Conservation (phyloP, 371 early-diverging fungal genomes). For the Smittium culicis region DNA sequence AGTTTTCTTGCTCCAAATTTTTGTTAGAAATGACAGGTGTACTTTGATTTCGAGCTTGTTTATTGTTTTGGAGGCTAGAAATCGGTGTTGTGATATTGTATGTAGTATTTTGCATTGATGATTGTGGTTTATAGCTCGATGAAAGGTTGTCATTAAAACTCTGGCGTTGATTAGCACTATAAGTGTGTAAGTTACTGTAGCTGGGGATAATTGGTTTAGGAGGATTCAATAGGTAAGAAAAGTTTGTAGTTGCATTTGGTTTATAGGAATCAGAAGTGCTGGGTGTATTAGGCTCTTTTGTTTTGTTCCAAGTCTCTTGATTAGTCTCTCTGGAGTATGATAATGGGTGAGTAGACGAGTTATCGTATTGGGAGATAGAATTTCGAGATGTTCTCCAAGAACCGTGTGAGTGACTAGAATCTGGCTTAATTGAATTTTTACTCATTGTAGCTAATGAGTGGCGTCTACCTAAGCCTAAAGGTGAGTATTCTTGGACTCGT, state of each 20-base stretch:
- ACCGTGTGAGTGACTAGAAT: not conserved
- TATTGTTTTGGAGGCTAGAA: too few relatives aligned
- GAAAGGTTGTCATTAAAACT: too few relatives aligned
- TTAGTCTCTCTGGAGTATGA: not conserved
- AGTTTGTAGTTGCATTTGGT: too few relatives aligned
- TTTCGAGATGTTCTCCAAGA: not conserved
- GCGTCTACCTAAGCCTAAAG: not conserved
- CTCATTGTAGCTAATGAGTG: not conserved
- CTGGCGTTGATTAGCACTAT: too few relatives aligned
- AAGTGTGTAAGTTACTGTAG: too few relatives aligned
- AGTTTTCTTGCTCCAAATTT: not conserved
- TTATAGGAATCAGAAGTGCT: too few relatives aligned
- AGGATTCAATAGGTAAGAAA: too few relatives aligned
- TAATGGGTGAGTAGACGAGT: not conserved
- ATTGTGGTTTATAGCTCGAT: too few relatives aligned
- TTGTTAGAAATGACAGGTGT: not conserved
- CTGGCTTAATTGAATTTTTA: not conserved
- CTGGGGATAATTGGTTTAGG: too few relatives aligned
- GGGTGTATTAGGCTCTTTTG: not conserved
- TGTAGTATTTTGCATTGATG: too few relatives aligned
- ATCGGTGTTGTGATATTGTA: too few relatives aligned
- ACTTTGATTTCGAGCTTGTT: not conserved
- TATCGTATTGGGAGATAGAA: not conserved
- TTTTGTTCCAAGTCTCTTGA: not conserved
- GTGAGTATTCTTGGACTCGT: not conserved